A percentile compares a stretch with the other conserved stretches of the same genome.
Evolutionary conservation across 768 basidiomycete genomes (phyloP).

Genomic region (Lentinula boryana): DNA sequence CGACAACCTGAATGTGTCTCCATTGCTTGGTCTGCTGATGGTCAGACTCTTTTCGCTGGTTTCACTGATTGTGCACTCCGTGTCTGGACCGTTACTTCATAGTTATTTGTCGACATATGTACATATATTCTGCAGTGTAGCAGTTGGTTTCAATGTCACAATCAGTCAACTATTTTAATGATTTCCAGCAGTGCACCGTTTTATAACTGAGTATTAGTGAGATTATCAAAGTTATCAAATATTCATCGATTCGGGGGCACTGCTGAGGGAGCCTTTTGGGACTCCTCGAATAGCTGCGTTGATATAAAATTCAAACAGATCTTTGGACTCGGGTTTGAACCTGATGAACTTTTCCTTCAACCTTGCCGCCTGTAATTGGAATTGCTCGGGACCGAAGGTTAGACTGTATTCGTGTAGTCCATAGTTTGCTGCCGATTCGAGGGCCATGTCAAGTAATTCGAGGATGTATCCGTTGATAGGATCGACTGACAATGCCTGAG

Average conservation of each 20-base stretch:
- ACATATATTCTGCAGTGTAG: not conserved
- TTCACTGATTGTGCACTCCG: conserved; percentile 94
- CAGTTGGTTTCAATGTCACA: not conserved
- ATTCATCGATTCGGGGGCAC: not conserved
- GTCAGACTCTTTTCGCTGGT: conserved; percentile 95
- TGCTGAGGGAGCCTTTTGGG: not conserved
- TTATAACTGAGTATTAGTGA: no score
- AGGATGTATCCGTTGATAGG: conserved; percentile 78
- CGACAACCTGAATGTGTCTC: conserved; percentile 91
- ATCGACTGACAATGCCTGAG: conserved; percentile 71
- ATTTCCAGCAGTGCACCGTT: no score
- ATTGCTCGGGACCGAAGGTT: not conserved
- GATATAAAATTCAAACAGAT: conserved; percentile 3
- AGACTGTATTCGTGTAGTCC: not conserved
- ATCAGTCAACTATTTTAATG: no score
- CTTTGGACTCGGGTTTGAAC: conserved; percentile 1
- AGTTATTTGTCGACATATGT: conserved; percentile 11
- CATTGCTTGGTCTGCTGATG: conserved; percentile 97
- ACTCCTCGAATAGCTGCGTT: not conserved
- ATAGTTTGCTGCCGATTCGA: conserved; percentile 34
- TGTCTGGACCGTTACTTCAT: conserved; percentile 81
- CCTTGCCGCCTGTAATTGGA: not conserved
- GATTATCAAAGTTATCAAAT: not conserved
- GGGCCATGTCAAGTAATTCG: conserved; percentile 75
- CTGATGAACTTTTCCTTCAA: conserved; percentile 3